Percentiles rank a stretch among this genome's conserved stretches.
Evolutionary conservation across 768 basidiomycete species (phyloP).

Genomic region (Lactarius hengduanensis): DNA sequence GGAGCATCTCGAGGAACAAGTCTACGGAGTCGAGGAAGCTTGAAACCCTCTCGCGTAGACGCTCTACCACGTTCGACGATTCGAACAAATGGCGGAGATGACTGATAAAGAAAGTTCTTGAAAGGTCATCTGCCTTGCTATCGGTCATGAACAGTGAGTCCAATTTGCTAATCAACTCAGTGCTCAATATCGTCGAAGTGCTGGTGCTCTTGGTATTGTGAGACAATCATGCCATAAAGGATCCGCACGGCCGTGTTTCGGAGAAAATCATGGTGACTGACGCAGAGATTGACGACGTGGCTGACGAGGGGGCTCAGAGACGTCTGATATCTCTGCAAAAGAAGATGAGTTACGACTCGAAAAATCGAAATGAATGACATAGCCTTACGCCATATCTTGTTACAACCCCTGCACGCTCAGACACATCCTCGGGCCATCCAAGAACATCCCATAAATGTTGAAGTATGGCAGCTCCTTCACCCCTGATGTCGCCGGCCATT

Average conservation of each 20-base stretch:
- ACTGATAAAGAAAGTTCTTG: constrained; percentile 88
- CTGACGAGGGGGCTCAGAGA: constrained; percentile 83
- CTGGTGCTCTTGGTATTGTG: constrained; percentile 80
- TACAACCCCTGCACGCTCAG: constrained; percentile 50
- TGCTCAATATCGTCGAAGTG: constrained; percentile 90
- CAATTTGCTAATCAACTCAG: constrained; percentile 85
- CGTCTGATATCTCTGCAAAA: constrained; percentile 73
- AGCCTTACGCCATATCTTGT: constrained; percentile 66
- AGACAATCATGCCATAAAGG: constrained; percentile 92
- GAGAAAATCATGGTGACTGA: constrained; percentile 92
- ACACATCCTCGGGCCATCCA: constrained; percentile 66
- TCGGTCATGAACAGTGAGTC: constrained; percentile 93
- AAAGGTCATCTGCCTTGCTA: constrained; percentile 87
- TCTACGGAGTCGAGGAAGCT: constrained; percentile 88
- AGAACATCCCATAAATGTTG: constrained; percentile 83
- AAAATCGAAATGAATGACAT: not conserved
- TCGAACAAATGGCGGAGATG: constrained; percentile 91
- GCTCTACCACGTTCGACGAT: constrained; percentile 73
- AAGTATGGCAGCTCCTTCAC: constrained; percentile 82
- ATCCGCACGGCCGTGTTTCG: constrained; percentile 90
- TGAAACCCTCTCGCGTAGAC: constrained; percentile 72
- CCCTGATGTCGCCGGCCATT: constrained; percentile 92
- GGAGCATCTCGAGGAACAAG: constrained; percentile 85
- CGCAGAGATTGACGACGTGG: constrained; percentile 85
- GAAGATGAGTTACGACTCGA: constrained; percentile 20